These are phyloP conservation scores for Phytophthora rubi DNA, from an alignment of 352 stramenopile genomes.

Conservation along the genomic window DNA sequence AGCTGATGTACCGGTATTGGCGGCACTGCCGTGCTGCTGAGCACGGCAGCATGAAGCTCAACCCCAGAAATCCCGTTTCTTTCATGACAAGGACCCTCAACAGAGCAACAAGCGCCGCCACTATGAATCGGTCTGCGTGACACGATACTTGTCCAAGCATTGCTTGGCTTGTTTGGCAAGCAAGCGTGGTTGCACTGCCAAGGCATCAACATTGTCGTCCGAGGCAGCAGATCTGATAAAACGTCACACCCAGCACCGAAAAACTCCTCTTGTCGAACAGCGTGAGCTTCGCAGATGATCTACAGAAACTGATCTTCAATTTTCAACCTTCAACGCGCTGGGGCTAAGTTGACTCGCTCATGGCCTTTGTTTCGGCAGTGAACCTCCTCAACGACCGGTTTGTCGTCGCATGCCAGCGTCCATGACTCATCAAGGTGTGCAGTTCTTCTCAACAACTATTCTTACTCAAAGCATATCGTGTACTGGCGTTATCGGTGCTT, in stretches of 20 bases:
- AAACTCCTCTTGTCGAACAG: not conserved
- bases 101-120: no score
- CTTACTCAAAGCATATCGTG: constrained; percentile 3
- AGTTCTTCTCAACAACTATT: not conserved
- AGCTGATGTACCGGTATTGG: no score
- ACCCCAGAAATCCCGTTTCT: no score
- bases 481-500: not conserved
- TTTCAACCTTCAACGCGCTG: no score
- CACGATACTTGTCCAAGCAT: not conserved
- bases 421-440: constrained; percentile 2
- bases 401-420: not conserved
- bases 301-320: not conserved
- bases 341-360: not conserved
- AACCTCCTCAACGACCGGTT: not conserved
- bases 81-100: no score
- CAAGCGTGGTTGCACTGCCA: not conserved
- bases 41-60: no score
- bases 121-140: not conserved
- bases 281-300: not conserved
- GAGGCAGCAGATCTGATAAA: not conserved
- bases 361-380: not conserved
- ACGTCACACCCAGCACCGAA: not conserved
- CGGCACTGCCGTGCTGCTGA: no score
- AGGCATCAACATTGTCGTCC: not conserved
- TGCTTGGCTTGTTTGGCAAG: no score